Conservation (phyloP, 331 rosid genomes). For the Malus hybrid region DNA sequence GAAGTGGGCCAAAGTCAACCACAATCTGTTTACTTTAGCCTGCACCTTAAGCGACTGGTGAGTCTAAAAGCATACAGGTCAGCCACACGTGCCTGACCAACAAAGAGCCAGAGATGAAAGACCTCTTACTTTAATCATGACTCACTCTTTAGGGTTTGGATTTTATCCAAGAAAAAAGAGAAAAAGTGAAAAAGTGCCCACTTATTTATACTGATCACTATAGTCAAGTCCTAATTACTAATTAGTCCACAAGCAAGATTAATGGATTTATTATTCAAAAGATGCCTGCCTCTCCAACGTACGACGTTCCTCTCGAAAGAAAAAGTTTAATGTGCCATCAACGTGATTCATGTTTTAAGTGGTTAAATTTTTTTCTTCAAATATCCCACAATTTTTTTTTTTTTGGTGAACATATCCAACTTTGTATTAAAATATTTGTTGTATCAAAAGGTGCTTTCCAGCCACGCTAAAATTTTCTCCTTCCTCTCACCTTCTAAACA, state of each 20-base stretch:
- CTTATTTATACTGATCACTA: neutral
- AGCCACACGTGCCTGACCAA: constrained; percentile 1
- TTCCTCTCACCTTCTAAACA: too few relatives aligned
- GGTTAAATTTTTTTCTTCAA: too few relatives aligned
- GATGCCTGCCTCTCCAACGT: neutral
- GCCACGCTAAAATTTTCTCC: too few relatives aligned
- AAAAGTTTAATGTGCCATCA: too few relatives aligned
- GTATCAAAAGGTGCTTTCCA: too few relatives aligned
- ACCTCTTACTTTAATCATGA: neutral
- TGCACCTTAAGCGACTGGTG: neutral
- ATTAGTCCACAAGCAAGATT: neutral
- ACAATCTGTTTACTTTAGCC: neutral
- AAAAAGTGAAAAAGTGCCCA: neutral
- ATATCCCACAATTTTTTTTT: too few relatives aligned
- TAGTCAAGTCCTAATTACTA: neutral
- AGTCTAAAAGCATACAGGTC: neutral
- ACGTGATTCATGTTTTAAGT: too few relatives aligned
- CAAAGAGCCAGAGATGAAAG: neutral
- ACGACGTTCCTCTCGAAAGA: too few relatives aligned
- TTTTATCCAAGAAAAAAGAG: neutral
- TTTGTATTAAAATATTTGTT: too few relatives aligned
- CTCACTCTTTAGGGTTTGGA: neutral
- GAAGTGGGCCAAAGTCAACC: constrained; percentile 13
- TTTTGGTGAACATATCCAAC: too few relatives aligned
- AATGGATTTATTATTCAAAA: neutral